phyloP scores from a whole-genome alignment of 805 yeast species.

The Starmerella apis region DNA sequence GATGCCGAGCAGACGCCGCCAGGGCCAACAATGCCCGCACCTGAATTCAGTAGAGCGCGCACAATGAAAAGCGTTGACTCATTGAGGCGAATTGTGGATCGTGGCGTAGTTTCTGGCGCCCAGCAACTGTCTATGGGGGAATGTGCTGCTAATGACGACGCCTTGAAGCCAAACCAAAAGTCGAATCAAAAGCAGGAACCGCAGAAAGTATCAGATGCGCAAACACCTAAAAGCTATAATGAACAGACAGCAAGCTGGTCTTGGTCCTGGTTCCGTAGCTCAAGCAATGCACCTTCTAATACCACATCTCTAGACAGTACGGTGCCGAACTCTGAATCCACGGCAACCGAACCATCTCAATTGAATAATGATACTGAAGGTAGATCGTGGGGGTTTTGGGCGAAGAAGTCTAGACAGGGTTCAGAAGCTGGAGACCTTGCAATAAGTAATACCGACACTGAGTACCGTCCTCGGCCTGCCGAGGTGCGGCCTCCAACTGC shows the following conservation, averaged over 20 bases:
- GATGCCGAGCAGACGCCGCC: constrained; percentile 2
- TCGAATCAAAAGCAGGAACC: not conserved
- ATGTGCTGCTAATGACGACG: not conserved
- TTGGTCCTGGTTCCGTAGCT: constrained; percentile 1
- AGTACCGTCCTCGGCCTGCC: constrained; percentile 27
- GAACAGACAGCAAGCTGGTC: not conserved
- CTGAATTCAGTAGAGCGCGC: not conserved
- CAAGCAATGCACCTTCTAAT: not conserved
- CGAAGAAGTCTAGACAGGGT: constrained; percentile 15
- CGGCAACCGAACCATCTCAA: not conserved
- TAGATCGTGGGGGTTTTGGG: constrained; percentile 32
- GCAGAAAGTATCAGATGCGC: not conserved
- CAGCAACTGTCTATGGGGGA: not conserved
- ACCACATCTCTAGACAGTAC: not conserved
- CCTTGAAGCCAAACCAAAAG: not conserved
- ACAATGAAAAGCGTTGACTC: not conserved
- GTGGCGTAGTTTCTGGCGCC: not conserved
- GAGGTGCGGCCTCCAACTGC: constrained; percentile 13
- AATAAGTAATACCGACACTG: constrained; percentile 29
- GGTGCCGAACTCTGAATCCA: not conserved
- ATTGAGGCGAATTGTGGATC: not conserved
- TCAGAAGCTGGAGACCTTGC: constrained; percentile 28
- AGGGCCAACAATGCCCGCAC: not conserved
- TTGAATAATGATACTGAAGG: not conserved
- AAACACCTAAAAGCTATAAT: not conserved